These are phyloP conservation scores for Diplodia scrobiculata DNA, from an alignment of 2,329 filamentous ascomycete species.

Conservation along the genomic window DNA sequence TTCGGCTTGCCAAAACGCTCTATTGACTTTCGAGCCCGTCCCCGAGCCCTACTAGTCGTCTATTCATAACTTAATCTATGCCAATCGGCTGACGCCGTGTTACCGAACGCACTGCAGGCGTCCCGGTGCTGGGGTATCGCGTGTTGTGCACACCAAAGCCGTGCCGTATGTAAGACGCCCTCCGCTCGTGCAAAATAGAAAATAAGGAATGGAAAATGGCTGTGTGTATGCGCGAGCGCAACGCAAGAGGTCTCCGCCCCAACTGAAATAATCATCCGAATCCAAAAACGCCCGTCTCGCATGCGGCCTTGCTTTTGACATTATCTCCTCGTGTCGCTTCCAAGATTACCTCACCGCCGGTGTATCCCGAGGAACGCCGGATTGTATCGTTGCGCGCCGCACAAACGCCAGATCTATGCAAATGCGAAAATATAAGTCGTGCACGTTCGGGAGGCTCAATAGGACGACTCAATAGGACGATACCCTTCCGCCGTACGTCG, in stretches of 20 bases:
- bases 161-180: neutral
- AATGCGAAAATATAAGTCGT: slow-evolving; percentile 25
- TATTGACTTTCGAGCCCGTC: neutral
- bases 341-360: slow-evolving; percentile 22
- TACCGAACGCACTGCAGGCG: neutral
- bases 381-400: slow-evolving; percentile 22
- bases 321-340: slow-evolving; percentile 18
- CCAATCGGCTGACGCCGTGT: slow-evolving; percentile 3
- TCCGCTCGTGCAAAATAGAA: neutral
- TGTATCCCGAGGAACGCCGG: slow-evolving; percentile 23
- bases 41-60: neutral
- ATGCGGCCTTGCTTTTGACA: slow-evolving; percentile 23
- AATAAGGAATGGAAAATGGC: slow-evolving; percentile 10
- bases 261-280: slow-evolving; percentile 1
- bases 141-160: neutral
- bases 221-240: neutral
- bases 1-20: neutral
- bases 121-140: slow-evolving; percentile 1
- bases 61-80: slow-evolving; percentile 8
- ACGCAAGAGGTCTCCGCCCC: neutral
- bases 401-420: slow-evolving; percentile 27
- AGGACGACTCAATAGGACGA: slow-evolving; percentile 26
- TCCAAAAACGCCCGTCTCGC: slow-evolving; percentile 1
- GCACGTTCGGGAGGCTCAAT: slow-evolving; percentile 17
- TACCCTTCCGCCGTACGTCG: slow-evolving; percentile 28